Conservation (phyloP, 768 basidiomycete genomes). For the Boletus reticulatus region DNA sequence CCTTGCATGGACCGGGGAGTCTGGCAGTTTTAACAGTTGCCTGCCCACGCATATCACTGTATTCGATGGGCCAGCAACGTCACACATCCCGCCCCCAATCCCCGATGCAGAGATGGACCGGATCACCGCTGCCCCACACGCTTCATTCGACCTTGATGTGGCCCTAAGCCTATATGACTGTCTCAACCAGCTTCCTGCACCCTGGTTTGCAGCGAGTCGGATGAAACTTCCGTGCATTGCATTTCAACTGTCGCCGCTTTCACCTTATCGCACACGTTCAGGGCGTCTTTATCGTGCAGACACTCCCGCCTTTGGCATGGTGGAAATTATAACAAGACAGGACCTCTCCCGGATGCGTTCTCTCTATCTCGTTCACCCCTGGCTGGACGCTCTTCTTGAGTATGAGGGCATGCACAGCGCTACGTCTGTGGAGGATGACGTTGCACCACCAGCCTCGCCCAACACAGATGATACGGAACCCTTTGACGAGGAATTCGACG, state of each 20-base stretch:
- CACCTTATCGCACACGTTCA: neutral
- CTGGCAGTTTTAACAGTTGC: neutral
- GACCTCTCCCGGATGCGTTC: too few relatives aligned
- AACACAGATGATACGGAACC: too few relatives aligned
- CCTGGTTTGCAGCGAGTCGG: neutral
- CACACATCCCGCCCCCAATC: neutral
- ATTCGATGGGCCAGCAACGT: too few relatives aligned
- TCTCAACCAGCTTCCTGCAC: neutral
- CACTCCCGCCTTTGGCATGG: neutral
- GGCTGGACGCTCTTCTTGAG: too few relatives aligned
- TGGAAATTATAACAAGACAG: too few relatives aligned
- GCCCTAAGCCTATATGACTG: neutral
- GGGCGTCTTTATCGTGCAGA: neutral
- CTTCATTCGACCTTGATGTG: neutral
- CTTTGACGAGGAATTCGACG: too few relatives aligned
- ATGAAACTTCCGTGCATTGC: neutral
- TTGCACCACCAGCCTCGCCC: too few relatives aligned
- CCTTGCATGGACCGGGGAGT: slow-evolving; percentile 7
- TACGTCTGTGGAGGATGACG: too few relatives aligned
- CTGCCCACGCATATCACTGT: too few relatives aligned
- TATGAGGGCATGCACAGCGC: too few relatives aligned
- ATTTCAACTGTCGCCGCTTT: neutral
- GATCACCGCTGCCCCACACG: neutral
- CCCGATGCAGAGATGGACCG: neutral
- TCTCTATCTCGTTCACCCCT: too few relatives aligned